Evolutionary conservation across 306 rosid species (phyloP).

Genomic region (Purshia tridentata): DNA sequence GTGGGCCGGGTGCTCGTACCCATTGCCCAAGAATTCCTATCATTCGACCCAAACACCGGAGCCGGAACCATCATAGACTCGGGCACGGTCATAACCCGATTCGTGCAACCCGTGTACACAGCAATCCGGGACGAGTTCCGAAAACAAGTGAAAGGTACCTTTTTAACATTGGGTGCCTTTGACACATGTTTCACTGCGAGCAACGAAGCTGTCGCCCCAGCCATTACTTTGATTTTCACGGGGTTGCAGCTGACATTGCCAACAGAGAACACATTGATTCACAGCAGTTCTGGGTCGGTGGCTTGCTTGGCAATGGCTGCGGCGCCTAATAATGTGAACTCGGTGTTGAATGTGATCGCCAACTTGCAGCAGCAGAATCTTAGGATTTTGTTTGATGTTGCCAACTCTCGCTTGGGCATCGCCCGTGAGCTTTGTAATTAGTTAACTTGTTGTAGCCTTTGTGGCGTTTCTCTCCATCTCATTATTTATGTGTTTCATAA

Average conservation of each 20-base stretch:
- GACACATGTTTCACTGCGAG: conserved; percentile 73
- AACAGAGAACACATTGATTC: conserved; percentile 74
- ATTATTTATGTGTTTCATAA: background rate
- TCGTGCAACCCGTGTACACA: conserved; percentile 57
- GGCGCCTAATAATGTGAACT: conserved; percentile 75
- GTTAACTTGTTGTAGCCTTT: background rate
- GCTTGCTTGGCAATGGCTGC: conserved; percentile 95
- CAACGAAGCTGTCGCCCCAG: conserved; percentile 51
- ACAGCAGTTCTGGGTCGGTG: conserved; percentile 73
- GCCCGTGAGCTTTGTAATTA: conserved; percentile 90
- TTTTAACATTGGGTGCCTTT: conserved; percentile 71
- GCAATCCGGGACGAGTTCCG: conserved; percentile 81
- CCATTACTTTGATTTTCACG: conserved; percentile 48
- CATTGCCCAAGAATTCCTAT: conserved; percentile 34
- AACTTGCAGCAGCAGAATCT: conserved; percentile 90
- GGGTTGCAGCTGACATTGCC: conserved; percentile 70
- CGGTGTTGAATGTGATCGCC: conserved; percentile 85
- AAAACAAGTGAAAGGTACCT: conserved; percentile 60
- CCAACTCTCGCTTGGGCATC: conserved; percentile 70
- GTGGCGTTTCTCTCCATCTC: background rate
- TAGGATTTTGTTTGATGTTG: conserved; percentile 78
- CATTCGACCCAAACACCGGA: conserved; percentile 61
- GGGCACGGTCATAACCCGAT: conserved; percentile 81
- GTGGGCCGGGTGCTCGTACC: conserved; percentile 61
- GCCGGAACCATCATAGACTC: conserved; percentile 88